These are phyloP conservation scores for Prasinococcaceae sp. DNA, from an alignment of 139 green algal species.

Conservation along the genomic window DNA sequence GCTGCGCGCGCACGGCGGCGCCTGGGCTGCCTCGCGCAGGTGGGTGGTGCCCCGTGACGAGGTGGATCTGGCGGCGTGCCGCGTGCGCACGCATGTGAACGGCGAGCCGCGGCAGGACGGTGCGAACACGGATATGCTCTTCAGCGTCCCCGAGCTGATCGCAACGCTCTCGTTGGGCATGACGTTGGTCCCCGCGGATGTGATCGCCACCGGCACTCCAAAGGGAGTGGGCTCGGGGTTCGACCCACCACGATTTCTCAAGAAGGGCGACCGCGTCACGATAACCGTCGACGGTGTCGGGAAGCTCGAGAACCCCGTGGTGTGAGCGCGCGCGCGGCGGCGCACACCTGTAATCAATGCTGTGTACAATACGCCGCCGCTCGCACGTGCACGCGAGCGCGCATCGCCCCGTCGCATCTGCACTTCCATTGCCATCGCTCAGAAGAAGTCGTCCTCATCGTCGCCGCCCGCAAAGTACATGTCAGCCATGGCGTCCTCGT, in stretches of 20 bases:
- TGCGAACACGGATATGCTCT: slow-evolving; percentile 10
- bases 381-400: background rate
- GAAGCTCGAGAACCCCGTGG: slow-evolving; percentile 3
- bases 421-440: no score
- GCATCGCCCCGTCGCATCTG: no score
- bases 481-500: no score
- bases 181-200: slow-evolving; percentile 4
- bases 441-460: background rate
- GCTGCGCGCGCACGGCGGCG: no score
- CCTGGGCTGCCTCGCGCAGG: background rate
- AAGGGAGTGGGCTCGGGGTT: slow-evolving; percentile 13
- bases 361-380: background rate
- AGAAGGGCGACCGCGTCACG: slow-evolving; percentile 1
- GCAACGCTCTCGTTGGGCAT: background rate
- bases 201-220: slow-evolving; percentile 17
- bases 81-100: slow-evolving; percentile 7
- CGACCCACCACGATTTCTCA: slow-evolving; percentile 10
- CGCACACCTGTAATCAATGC: background rate
- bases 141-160: slow-evolving; percentile 2
- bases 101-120: slow-evolving; percentile 4
- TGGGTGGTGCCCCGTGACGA: background rate
- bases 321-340: background rate
- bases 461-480: background rate
- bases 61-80: background rate
- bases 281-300: slow-evolving; percentile 10